Conservation (phyloP, 1,284 basidiomycete genomes). For the Rhodofomes roseus region DNA sequence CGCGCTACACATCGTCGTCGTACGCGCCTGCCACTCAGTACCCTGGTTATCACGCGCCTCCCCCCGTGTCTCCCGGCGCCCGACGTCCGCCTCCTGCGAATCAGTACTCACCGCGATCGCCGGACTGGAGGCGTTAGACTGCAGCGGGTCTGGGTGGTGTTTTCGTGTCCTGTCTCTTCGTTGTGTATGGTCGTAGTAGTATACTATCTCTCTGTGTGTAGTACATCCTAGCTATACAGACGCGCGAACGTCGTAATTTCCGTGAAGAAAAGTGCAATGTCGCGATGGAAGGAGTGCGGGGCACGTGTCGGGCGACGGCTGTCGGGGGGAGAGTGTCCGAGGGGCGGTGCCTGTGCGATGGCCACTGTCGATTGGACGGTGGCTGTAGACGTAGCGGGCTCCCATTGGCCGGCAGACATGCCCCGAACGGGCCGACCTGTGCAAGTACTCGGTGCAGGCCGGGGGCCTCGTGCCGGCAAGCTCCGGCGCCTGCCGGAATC, state of each 20-base stretch:
- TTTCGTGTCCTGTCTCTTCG: neutral
- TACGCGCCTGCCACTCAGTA: constrained; percentile 12
- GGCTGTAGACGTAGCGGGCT: constrained; percentile 1
- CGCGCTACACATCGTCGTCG: constrained; percentile 12
- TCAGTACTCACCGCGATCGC: constrained; percentile 12
- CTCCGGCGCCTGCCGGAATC: constrained; percentile 22
- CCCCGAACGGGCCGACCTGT: neutral
- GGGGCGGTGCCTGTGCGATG: neutral
- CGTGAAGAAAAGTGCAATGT: neutral
- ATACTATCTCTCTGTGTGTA: neutral
- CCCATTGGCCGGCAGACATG: constrained; percentile 2
- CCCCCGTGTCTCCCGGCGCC: constrained; percentile 4
- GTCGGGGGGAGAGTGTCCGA: neutral
- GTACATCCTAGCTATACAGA: neutral
- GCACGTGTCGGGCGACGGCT: neutral
- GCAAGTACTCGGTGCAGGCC: constrained; percentile 16
- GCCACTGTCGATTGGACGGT: constrained; percentile 1
- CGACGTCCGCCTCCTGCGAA: constrained; percentile 8
- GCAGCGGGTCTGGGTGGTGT: no score
- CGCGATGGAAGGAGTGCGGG: no score
- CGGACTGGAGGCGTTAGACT: neutral
- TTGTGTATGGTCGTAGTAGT: neutral
- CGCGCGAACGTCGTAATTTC: neutral
- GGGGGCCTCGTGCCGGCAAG: constrained; percentile 14
- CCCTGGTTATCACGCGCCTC: constrained; percentile 6